Evolutionary conservation across 2,329 filamentous ascomycete species (phyloP).

Genomic region (Neonectria faginata): DNA sequence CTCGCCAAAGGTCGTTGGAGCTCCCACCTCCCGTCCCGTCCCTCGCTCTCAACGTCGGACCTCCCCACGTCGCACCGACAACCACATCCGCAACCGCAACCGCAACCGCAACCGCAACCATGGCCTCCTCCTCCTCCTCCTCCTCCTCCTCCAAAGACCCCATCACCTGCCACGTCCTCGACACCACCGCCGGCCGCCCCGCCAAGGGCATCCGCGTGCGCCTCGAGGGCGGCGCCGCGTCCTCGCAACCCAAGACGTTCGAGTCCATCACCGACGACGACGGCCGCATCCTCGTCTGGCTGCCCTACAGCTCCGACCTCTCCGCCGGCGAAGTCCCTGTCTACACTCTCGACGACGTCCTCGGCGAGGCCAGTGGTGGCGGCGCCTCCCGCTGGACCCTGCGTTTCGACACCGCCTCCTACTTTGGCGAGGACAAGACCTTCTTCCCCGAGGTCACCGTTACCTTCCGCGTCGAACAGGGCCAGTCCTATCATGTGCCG

Average conservation of each 20-base stretch:
- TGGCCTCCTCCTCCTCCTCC: slow-evolving; percentile 36
- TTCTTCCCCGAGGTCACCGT: slow-evolving; percentile 72
- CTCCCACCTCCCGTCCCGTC: slow-evolving; percentile 3
- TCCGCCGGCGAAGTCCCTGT: slow-evolving; percentile 68
- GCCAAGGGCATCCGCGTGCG: slow-evolving; percentile 74
- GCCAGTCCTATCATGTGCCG: slow-evolving; percentile 83
- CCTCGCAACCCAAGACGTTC: slow-evolving; percentile 62
- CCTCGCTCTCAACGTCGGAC: slow-evolving; percentile 31
- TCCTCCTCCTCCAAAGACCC: slow-evolving; percentile 61
- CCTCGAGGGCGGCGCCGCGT: slow-evolving; percentile 61
- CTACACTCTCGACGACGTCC: slow-evolving; percentile 68
- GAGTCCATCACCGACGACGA: slow-evolving; percentile 79
- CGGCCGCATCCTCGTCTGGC: slow-evolving; percentile 79
- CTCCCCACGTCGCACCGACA: slow-evolving; percentile 26
- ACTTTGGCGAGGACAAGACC: slow-evolving; percentile 73
- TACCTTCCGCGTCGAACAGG: slow-evolving; percentile 63
- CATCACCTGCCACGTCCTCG: slow-evolving; percentile 89
- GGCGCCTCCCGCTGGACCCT: slow-evolving; percentile 72
- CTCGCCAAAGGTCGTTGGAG: neutral
- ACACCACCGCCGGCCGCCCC: slow-evolving; percentile 80
- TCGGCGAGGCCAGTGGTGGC: slow-evolving; percentile 56
- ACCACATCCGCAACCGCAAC: neutral
- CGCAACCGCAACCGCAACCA: slow-evolving; percentile 23
- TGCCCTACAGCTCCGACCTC: slow-evolving; percentile 64
- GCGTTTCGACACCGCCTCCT: slow-evolving; percentile 77